Percentiles rank a stretch among this genome's conserved stretches.
Conservation (phyloP, 306 rosid genomes). For the Cicer chorassanicum region DNA sequence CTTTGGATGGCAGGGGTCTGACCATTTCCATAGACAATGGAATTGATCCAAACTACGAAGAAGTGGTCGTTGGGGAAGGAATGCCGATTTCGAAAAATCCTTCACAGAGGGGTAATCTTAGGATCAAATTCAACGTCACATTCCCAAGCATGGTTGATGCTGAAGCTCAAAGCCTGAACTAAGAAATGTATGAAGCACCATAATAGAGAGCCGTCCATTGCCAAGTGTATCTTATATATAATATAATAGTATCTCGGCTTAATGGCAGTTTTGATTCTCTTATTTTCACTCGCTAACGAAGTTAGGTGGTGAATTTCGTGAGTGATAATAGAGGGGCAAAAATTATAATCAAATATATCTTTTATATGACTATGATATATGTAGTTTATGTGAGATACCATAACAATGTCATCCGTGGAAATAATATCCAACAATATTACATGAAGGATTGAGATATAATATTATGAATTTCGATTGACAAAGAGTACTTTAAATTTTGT, state of each 20-base stretch:
- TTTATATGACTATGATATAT: slow-evolving; percentile 41
- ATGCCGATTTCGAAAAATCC: slow-evolving; percentile 91
- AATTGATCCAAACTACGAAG: slow-evolving; percentile 68
- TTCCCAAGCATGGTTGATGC: slow-evolving; percentile 57
- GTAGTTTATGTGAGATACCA: slow-evolving; percentile 33
- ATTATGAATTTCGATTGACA: slow-evolving; percentile 10
- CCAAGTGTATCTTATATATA: slow-evolving; percentile 40
- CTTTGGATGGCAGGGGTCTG: slow-evolving; percentile 78
- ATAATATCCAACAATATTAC: slow-evolving; percentile 25
- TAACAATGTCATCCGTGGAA: slow-evolving; percentile 4
- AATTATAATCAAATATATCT: not conserved
- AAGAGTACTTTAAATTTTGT: not conserved
- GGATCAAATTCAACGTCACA: slow-evolving; percentile 72
- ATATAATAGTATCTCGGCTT: not conserved
- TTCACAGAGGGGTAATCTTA: slow-evolving; percentile 72
- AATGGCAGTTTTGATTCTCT: not conserved
- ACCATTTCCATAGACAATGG: slow-evolving; percentile 60
- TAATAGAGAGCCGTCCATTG: slow-evolving; percentile 26
- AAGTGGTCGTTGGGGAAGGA: slow-evolving; percentile 75
- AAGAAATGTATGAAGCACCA: slow-evolving; percentile 53
- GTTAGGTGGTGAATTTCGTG: too few relatives aligned
- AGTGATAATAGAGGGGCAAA: too few relatives aligned
- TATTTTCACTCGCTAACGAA: not conserved
- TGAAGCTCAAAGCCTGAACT: slow-evolving; percentile 61
- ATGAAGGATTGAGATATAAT: slow-evolving; percentile 9